Evolutionary conservation across 2,329 filamentous ascomycete species (phyloP).

Genomic region (Paecilomyces niveus): DNA sequence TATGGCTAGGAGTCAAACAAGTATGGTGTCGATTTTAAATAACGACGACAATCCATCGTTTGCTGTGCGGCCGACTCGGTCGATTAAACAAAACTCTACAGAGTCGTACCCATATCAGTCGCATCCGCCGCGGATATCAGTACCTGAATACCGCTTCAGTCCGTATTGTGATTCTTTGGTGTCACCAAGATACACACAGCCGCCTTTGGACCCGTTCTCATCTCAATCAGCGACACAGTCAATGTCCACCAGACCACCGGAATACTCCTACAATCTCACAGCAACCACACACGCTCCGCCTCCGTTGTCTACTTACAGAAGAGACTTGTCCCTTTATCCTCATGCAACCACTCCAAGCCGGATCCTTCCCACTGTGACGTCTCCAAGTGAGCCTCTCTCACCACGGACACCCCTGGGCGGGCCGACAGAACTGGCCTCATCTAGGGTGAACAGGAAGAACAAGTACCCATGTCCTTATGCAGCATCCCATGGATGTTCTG

Average conservation of each 20-base stretch:
- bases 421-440: slow-evolving; percentile 14
- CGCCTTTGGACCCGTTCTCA: neutral
- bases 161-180: slow-evolving; percentile 1
- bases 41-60: slow-evolving; percentile 43
- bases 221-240: neutral
- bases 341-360: slow-evolving; percentile 16
- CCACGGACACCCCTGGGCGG: slow-evolving; percentile 18
- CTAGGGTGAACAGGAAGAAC: slow-evolving; percentile 45
- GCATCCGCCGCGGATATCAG: slow-evolving; percentile 1
- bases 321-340: slow-evolving; percentile 17
- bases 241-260: neutral
- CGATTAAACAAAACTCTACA: slow-evolving; percentile 13
- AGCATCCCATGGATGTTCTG: slow-evolving; percentile 50
- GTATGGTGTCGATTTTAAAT: slow-evolving; percentile 39
- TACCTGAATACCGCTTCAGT: slow-evolving; percentile 1
- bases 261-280: neutral
- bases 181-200: neutral
- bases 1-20: slow-evolving; percentile 27
- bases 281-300: neutral
- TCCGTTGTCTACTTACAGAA: neutral
- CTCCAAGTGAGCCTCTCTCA: slow-evolving; percentile 19
- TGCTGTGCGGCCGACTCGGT: slow-evolving; percentile 29
- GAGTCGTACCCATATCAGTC: slow-evolving; percentile 4
- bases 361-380: slow-evolving; percentile 15
- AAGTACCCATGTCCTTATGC: slow-evolving; percentile 61